Base-by-base conservation (phyloP, 768 basidiomycete genomes). In the Tremella mesenterica region DNA sequence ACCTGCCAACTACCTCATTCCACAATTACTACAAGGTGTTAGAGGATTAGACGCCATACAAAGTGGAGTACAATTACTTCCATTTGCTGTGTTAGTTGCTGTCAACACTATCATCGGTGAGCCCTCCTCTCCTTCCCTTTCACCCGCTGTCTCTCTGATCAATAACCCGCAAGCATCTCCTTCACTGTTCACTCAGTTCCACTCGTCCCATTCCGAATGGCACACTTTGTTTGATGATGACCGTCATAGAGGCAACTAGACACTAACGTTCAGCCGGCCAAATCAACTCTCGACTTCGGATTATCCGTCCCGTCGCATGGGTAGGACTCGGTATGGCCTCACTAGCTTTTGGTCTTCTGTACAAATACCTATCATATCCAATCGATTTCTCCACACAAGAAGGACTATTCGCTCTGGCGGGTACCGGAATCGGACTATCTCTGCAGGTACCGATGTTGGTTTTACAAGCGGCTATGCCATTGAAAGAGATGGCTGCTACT, bases 381-480 rank as follows among this genome's bases (percentile, higher is more conserved):
- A 50, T 61, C 34, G 28, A 60, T 0, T 55, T 61, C 12, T 59
- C 54, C 7, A 46, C 45, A 0, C 59, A 67, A 25, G 64, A 65
- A 47, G 67, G 61, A 30, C 48, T 73, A 8, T 50, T 63, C 13
- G 50, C 65, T 21, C 38, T 73, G 13, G 58, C 60, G 0, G 72
- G 63, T 3, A 45, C 69, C 3, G 70, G 70, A 4, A 53, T 63
- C 25, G 72, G 72, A 12, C 45, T 63, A 20, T 63, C 61, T 23
- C 54, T 73, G 0, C 50, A 53, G 12, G 52, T 57, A 4, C 70
- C 70, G 0, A 44, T 71, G 41, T 43, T 73, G 20, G 56, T 67
- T 25, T 36, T 73, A 0, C 70, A 71, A 47, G 63, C 68, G 14
- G 71, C 72, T 6, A 73, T 73, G 72, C 72, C 72, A 1, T 34